Conservation (phyloP, 768 basidiomycete species). For the Agaricus subrufescens region DNA sequence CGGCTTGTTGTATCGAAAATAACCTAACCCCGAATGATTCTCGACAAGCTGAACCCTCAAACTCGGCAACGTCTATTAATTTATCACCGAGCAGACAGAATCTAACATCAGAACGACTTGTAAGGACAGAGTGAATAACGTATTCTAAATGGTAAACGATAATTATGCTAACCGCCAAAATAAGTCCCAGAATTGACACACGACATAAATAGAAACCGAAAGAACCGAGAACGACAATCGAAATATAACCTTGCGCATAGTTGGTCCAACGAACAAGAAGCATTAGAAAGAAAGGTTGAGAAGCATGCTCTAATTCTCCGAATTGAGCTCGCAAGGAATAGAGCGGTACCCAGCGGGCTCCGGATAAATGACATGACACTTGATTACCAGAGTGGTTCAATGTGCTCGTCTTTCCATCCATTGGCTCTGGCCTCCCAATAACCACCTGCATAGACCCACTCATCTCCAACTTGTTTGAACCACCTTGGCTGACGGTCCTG, state of each 20-base stretch:
- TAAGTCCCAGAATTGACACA: no score
- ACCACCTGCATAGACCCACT: constrained; percentile 74
- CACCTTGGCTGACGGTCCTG: constrained; percentile 62
- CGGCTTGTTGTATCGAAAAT: not conserved
- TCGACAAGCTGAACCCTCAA: constrained; percentile 36
- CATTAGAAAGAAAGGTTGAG: no score
- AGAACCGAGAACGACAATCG: no score
- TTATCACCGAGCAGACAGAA: constrained; percentile 19
- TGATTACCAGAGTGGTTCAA: constrained; percentile 63
- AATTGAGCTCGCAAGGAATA: not conserved
- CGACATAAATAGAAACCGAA: no score
- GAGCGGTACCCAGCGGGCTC: no score
- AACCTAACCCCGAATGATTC: not conserved
- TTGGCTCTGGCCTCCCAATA: constrained; percentile 77
- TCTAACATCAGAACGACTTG: constrained; percentile 13
- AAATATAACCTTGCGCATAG: no score
- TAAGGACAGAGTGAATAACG: not conserved
- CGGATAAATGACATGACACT: no score
- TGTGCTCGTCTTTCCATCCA: constrained; percentile 52
- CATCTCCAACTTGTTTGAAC: constrained; percentile 68
- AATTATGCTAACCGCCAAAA: not conserved
- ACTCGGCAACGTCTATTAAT: constrained; percentile 36
- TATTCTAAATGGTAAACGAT: not conserved
- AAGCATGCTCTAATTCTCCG: not conserved
- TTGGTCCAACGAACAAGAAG: no score